These are phyloP conservation scores for Ustulina deusta DNA, from an alignment of 2,329 filamentous ascomycete species.

Conservation along the genomic window DNA sequence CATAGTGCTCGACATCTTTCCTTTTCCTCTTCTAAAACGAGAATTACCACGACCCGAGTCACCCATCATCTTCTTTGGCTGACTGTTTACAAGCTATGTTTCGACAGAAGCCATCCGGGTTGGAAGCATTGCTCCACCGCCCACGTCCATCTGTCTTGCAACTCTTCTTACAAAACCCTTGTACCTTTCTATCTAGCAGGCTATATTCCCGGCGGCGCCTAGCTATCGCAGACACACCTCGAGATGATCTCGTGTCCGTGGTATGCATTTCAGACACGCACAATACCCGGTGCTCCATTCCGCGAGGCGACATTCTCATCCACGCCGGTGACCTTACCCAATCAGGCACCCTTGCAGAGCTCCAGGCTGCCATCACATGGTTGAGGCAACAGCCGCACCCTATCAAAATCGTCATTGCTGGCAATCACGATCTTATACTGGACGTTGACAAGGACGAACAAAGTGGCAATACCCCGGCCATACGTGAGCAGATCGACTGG, in stretches of 20 bases:
- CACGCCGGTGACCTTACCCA: constrained; percentile 63
- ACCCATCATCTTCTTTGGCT: constrained; percentile 14
- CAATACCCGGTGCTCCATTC: constrained; percentile 53
- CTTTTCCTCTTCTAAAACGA: constrained; percentile 13
- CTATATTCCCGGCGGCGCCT: constrained; percentile 39
- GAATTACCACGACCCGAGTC: constrained; percentile 14
- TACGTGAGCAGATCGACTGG: constrained; percentile 48
- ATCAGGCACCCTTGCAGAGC: constrained; percentile 56
- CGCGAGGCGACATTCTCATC: constrained; percentile 59
- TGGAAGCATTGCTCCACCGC: constrained; percentile 35
- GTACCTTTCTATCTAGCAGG: constrained; percentile 30
- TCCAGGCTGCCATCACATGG: constrained; percentile 58
- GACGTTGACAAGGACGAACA: constrained; percentile 45
- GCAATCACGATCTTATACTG: constrained; percentile 59
- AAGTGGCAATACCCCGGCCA: constrained; percentile 28
- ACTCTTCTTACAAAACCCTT: constrained; percentile 36
- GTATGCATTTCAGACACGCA: constrained; percentile 62
- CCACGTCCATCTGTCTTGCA: constrained; percentile 36
- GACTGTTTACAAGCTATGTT: constrained; percentile 27
- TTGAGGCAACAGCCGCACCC: constrained; percentile 54
- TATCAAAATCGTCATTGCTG: constrained; percentile 60
- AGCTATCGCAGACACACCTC: constrained; percentile 17
- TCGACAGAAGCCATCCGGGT: constrained; percentile 23
- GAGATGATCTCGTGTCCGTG: constrained; percentile 43
- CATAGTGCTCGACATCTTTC: constrained; percentile 9